These are phyloP conservation scores for Cytospora paraplurivora DNA, from an alignment of 2,329 filamentous ascomycete species.

Conservation along the genomic window DNA sequence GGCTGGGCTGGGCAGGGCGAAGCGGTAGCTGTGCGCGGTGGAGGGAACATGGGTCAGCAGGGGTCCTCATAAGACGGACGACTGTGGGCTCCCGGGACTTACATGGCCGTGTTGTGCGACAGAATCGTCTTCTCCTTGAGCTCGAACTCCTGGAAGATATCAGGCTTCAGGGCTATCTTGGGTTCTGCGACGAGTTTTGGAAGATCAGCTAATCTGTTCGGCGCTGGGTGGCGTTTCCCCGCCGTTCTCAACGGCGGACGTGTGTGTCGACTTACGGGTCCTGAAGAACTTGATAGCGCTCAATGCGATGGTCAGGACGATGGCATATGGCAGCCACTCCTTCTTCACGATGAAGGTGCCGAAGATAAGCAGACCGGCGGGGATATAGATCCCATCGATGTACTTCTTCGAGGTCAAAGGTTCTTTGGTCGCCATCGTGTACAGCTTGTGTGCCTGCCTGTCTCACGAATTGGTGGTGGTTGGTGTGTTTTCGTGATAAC, in stretches of 20 bases:
- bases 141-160: constrained; percentile 86
- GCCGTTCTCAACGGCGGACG: neutral
- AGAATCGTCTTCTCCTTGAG: constrained; percentile 93
- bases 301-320: constrained; percentile 65
- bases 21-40: constrained; percentile 71
- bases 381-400: constrained; percentile 80
- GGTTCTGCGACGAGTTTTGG: constrained; percentile 54
- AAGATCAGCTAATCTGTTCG: constrained; percentile 12
- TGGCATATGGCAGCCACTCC: constrained; percentile 74
- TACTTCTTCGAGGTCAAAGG: constrained; percentile 56
- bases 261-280: constrained; percentile 59
- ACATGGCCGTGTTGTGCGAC: constrained; percentile 98
- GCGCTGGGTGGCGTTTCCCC: neutral
- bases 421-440: constrained; percentile 28
- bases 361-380: constrained; percentile 74
- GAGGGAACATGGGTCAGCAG: neutral
- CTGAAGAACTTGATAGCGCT: constrained; percentile 71
- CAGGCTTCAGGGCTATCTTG: constrained; percentile 83
- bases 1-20: constrained; percentile 74
- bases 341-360: constrained; percentile 77
- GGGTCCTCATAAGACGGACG: too few species aligned
- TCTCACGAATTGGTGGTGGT: neutral
- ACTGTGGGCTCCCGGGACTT: constrained; percentile 37
- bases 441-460: neutral
- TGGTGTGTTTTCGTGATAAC: neutral